These are phyloP conservation scores for Daldinia childiae DNA, from an alignment of 495 filamentous ascomycete species.

Conservation along the genomic window DNA sequence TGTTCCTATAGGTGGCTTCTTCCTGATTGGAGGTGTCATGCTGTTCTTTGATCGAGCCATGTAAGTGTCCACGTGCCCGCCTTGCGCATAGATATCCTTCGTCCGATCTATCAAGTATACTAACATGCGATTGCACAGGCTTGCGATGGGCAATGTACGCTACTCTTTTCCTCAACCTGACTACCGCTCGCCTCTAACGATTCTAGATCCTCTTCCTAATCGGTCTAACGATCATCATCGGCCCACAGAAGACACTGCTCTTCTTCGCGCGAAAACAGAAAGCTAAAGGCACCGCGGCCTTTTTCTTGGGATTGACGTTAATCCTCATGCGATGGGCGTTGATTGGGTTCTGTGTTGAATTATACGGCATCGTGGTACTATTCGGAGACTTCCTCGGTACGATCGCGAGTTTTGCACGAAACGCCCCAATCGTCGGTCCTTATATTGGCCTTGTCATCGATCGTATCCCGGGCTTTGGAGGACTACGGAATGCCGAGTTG, in stretches of 20 bases:
- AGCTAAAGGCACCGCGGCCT: constrained; percentile 88
- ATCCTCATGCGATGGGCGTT: constrained; percentile 91
- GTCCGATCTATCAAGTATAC: neutral
- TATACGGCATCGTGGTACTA: constrained; percentile 90
- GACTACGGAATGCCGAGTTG: constrained; percentile 75
- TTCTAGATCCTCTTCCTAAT: constrained; percentile 92
- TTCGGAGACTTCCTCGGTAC: constrained; percentile 98
- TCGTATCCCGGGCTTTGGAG: constrained; percentile 62
- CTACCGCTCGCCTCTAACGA: constrained; percentile 16
- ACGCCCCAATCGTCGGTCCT: constrained; percentile 84
- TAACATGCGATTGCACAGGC: constrained; percentile 53
- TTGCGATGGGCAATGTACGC: constrained; percentile 88
- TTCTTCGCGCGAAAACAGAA: constrained; percentile 97
- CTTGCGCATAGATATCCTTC: neutral
- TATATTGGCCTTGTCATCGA: constrained; percentile 78
- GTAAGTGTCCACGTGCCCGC: constrained; percentile 56
- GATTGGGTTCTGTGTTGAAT: constrained; percentile 86
- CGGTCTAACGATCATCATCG: constrained; percentile 94
- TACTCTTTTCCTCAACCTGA: constrained; percentile 2
- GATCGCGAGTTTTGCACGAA: constrained; percentile 84
- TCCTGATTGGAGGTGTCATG: constrained; percentile 89
- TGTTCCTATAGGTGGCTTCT: constrained; percentile 75
- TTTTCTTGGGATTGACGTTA: constrained; percentile 81
- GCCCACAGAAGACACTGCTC: constrained; percentile 84
- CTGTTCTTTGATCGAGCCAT: constrained; percentile 98